Evolutionary conservation across 2,329 filamentous ascomycete species (phyloP).

Genomic region (Fusarium begoniae): DNA sequence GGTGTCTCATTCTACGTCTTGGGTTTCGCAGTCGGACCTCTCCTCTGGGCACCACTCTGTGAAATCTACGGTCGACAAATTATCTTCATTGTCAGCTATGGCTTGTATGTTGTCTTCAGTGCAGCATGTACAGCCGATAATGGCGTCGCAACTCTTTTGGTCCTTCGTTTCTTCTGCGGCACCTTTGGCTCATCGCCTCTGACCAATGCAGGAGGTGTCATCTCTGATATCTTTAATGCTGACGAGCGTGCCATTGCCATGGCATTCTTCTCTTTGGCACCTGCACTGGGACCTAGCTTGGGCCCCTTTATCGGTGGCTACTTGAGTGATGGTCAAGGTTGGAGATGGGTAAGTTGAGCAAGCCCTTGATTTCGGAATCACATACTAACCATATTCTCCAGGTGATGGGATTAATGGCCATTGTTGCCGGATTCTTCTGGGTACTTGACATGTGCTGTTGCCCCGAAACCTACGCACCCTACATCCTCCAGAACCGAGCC

Average conservation of each 20-base stretch:
- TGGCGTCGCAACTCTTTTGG: constrained; percentile 66
- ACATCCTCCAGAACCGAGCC: constrained; percentile 63
- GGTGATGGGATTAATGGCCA: constrained; percentile 69
- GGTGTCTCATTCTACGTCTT: constrained; percentile 72
- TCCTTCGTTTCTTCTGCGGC: constrained; percentile 74
- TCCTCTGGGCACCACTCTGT: constrained; percentile 73
- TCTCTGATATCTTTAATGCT: constrained; percentile 70
- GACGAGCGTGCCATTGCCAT: constrained; percentile 66
- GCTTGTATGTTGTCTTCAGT: constrained; percentile 68
- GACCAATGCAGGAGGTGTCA: constrained; percentile 69
- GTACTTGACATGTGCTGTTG: constrained; percentile 59
- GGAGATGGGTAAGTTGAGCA: constrained; percentile 59
- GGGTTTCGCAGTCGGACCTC: constrained; percentile 68
- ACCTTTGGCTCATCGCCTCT: constrained; percentile 70
- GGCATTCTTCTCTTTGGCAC: constrained; percentile 68
- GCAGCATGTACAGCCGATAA: constrained; percentile 66
- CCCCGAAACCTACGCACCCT: constrained; percentile 68
- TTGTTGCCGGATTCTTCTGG: constrained; percentile 68
- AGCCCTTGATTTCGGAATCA: fast-evolving
- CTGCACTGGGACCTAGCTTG: constrained; percentile 69
- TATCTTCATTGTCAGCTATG: constrained; percentile 67
- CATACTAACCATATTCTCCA: neutral
- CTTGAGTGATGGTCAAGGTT: constrained; percentile 65
- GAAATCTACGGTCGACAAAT: constrained; percentile 71
- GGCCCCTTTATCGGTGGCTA: constrained; percentile 72